These are phyloP conservation scores for Agastache rugosa DNA, from an alignment of 257 asterid species.

Conservation along the genomic window DNA sequence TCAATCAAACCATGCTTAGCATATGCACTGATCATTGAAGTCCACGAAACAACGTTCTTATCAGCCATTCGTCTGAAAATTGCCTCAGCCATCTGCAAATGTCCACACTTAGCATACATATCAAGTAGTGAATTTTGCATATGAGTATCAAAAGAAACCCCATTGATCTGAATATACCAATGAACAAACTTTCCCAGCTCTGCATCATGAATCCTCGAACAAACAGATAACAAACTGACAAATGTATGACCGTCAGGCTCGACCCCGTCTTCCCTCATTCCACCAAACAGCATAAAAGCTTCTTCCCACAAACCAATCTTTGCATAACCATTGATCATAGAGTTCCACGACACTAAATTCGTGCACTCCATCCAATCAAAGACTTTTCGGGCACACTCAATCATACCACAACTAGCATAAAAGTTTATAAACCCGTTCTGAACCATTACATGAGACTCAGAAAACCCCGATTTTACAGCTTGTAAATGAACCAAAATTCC, in stretches of 20 bases:
- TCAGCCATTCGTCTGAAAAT: constrained; percentile 56
- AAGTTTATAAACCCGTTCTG: constrained; percentile 70
- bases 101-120: constrained; percentile 86
- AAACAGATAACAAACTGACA: constrained; percentile 64
- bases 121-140: constrained; percentile 73
- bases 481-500: constrained; percentile 62
- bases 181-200: constrained; percentile 76
- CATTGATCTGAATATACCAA: constrained; percentile 57
- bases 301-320: constrained; percentile 51
- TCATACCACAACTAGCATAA: constrained; percentile 54
- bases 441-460: constrained; percentile 50
- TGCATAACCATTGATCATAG: constrained; percentile 70
- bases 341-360: constrained; percentile 75
- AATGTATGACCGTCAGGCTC: constrained; percentile 74
- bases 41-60: constrained; percentile 69
- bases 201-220: constrained; percentile 57
- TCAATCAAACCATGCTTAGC: constrained; percentile 54
- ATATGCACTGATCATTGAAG: constrained; percentile 66
- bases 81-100: constrained; percentile 58
- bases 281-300: constrained; percentile 52
- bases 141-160: constrained; percentile 50
- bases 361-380: constrained; percentile 53
- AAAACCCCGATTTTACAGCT: constrained; percentile 61
- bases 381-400: constrained; percentile 56
- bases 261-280: constrained; percentile 58